These are phyloP conservation scores for Saturnispora serradocipensis DNA, from an alignment of 805 yeast species.

Conservation along the genomic window DNA sequence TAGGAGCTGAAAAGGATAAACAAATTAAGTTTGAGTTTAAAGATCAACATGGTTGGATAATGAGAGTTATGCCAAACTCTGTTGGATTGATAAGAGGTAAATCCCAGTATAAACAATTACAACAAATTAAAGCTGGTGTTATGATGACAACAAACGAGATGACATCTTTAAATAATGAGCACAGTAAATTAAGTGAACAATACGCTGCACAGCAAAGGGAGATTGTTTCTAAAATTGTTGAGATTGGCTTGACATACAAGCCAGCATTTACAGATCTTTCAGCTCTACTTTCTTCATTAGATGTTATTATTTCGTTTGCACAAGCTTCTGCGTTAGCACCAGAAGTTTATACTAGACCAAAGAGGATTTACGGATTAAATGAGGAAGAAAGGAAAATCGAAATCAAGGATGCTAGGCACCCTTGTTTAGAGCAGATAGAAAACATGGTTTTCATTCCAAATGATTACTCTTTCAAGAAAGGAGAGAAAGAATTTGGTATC, in stretches of 20 bases:
- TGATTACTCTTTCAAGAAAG: slow-evolving; percentile 58
- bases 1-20: slow-evolving; percentile 76
- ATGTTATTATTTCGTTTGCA: slow-evolving; percentile 80
- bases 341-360: slow-evolving; percentile 64
- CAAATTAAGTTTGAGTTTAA: slow-evolving; percentile 86
- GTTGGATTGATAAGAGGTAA: slow-evolving; percentile 63
- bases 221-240: slow-evolving; percentile 74
- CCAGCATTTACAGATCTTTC: slow-evolving; percentile 68
- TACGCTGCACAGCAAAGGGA: slow-evolving; percentile 70
- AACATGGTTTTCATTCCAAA: slow-evolving; percentile 86
- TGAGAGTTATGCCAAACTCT: slow-evolving; percentile 85
- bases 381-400: slow-evolving; percentile 39
- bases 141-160: slow-evolving; percentile 72
- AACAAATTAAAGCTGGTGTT: slow-evolving; percentile 93
- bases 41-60: slow-evolving; percentile 86
- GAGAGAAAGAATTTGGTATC: slow-evolving; percentile 58
- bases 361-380: slow-evolving; percentile 42
- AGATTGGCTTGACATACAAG: slow-evolving; percentile 71
- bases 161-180: slow-evolving; percentile 49
- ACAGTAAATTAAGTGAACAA: slow-evolving; percentile 48
- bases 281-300: slow-evolving; percentile 58
- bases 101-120: slow-evolving; percentile 61
- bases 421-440: slow-evolving; percentile 88
- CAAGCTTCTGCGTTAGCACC: slow-evolving; percentile 79
- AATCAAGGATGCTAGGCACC: slow-evolving; percentile 80